Conservation (phyloP, 2,329 filamentous ascomycete species). For the Allantophomopsis cytisporea region DNA sequence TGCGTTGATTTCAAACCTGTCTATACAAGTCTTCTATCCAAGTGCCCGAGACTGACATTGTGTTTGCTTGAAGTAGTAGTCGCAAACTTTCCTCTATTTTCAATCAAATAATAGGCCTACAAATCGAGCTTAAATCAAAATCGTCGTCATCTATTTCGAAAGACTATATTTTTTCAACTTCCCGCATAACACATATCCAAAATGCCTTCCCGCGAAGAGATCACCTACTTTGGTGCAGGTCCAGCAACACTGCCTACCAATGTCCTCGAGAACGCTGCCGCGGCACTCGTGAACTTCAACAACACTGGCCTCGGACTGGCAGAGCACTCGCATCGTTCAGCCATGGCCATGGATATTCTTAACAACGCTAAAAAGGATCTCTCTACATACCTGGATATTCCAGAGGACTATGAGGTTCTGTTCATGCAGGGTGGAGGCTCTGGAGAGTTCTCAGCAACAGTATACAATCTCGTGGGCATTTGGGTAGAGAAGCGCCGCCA, state of each 20-base stretch:
- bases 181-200: not conserved
- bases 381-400: slow-evolving; percentile 63
- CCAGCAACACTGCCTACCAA: slow-evolving; percentile 75
- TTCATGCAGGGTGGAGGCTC: slow-evolving; percentile 82
- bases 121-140: no score
- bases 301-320: slow-evolving; percentile 72
- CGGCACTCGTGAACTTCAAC: slow-evolving; percentile 71
- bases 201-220: slow-evolving; percentile 47
- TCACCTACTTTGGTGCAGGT: slow-evolving; percentile 82
- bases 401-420: slow-evolving; percentile 74
- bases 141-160: no score
- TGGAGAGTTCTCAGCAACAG: slow-evolving; percentile 71
- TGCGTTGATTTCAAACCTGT: no score
- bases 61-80: no score
- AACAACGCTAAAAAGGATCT: slow-evolving; percentile 66
- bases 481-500: slow-evolving; percentile 64
- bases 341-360: slow-evolving; percentile 65
- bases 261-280: slow-evolving; percentile 64
- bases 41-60: no score
- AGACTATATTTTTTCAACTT: no score
- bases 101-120: no score
- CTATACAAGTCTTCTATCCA: no score
- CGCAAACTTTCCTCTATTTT: no score
- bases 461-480: slow-evolving; percentile 71
- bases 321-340: slow-evolving; percentile 82